Evolutionary conservation across 129 eudicot genomes (phyloP).

Genomic region (Solidago caesia): DNA sequence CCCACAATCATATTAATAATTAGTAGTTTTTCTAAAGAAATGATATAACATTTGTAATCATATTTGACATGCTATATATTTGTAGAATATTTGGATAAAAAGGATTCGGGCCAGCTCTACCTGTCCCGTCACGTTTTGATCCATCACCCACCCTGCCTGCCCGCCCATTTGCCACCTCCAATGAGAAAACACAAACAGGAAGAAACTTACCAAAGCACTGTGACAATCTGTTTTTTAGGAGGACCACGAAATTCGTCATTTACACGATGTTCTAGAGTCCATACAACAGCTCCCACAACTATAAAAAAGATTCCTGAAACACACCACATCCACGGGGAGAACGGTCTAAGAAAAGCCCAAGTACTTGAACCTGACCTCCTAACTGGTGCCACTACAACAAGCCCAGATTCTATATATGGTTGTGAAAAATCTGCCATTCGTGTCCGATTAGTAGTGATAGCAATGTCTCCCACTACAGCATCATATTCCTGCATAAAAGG

Average conservation of each 20-base stretch:
- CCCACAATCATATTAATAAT: too few species aligned
- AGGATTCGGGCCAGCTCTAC: too few species aligned
- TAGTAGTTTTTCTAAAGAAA: too few species aligned
- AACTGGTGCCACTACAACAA: slow-evolving; percentile 68
- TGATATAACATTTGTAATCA: neutral
- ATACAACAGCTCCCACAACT: slow-evolving; percentile 54
- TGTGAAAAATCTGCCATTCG: slow-evolving; percentile 60
- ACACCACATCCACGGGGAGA: slow-evolving; percentile 57
- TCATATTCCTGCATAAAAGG: slow-evolving; percentile 49
- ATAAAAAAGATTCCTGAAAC: slow-evolving; percentile 53
- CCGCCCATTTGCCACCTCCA: too few species aligned
- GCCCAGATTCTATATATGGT: slow-evolving; percentile 66
- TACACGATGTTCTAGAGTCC: slow-evolving; percentile 72
- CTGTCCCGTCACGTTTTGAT: too few species aligned
- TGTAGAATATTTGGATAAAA: too few species aligned
- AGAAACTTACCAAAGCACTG: slow-evolving; percentile 58
- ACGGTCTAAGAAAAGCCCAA: slow-evolving; percentile 63
- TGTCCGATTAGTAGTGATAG: slow-evolving; percentile 55
- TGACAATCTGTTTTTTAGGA: slow-evolving; percentile 55
- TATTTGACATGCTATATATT: neutral
- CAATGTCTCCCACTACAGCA: slow-evolving; percentile 64
- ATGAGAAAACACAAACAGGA: neutral
- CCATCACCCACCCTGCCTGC: too few species aligned
- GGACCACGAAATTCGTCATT: slow-evolving; percentile 83
- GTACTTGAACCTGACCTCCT: slow-evolving; percentile 38